These are phyloP conservation scores for Phanerodontia chrysosporium DNA, from an alignment of 768 basidiomycete species.

Conservation along the genomic window DNA sequence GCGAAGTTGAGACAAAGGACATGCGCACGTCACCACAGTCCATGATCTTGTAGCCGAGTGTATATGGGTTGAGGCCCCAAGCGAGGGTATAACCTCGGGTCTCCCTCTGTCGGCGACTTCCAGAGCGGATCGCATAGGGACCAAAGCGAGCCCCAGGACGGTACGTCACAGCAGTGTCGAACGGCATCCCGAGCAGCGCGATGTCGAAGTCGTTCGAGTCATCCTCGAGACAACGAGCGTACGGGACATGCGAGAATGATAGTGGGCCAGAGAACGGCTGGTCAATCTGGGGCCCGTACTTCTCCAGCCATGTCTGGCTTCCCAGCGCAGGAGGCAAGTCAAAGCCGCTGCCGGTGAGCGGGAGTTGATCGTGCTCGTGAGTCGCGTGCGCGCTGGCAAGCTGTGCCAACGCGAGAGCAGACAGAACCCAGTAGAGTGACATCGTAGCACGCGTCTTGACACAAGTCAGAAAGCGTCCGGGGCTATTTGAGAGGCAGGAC, in stretches of 20 bases:
- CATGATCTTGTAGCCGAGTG: conserved; percentile 50
- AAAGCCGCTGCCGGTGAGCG: neutral
- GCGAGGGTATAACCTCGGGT: conserved; percentile 62
- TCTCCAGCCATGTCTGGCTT: conserved; percentile 52
- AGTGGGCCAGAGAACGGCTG: conserved; percentile 76
- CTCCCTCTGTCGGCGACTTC: conserved; percentile 62
- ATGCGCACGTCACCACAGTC: conserved; percentile 78
- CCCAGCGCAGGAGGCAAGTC: neutral
- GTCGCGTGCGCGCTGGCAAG: neutral
- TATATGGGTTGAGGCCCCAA: conserved; percentile 70
- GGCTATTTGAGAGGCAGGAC: neutral
- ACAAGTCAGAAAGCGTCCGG: neutral
- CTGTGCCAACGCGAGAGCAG: neutral
- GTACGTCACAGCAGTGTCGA: conserved; percentile 58
- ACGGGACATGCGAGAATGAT: conserved; percentile 80
- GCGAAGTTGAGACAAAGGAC: neutral
- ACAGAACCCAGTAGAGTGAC: neutral
- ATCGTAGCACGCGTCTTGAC: neutral
- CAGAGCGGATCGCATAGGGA: conserved; percentile 79
- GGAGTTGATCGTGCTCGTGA: neutral
- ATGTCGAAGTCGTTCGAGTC: conserved; percentile 57
- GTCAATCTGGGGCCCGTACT: conserved; percentile 74
- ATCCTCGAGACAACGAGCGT: conserved; percentile 65
- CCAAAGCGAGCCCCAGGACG: conserved; percentile 79
- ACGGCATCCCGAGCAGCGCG: conserved; percentile 76